Base-by-base conservation (phyloP, 371 early-diverging fungal species). In the Mortierella sp. region DNA sequence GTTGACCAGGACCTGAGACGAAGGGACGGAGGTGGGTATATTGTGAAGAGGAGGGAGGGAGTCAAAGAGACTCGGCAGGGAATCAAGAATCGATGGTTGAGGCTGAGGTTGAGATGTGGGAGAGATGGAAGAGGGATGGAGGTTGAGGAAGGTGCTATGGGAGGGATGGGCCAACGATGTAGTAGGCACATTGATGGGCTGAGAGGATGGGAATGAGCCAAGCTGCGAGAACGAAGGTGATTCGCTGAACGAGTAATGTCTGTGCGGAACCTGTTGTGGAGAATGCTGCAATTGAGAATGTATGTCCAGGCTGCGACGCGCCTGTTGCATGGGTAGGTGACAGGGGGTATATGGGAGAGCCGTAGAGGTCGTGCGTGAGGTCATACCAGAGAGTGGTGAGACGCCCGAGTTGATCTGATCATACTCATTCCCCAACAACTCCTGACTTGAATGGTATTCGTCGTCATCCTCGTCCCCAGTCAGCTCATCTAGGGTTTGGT, bases 1-100 rank as follows among this genome's bases (percentile, higher is more conserved):
- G 18, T 57, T 48, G 55, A 38, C 61, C 50, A 61, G 16, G 26
- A 61, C 38, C 21, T 72, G 66, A 26, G 72, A 42, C 13, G 52
- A 47, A 8, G 62, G 18, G 24, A 38, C 58, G 8, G 58, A 24
- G 2, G 60, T 46, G 21, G 56, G 56, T 16, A 21, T 41, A 41
- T 13, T 70, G 6, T 54, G 48, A 18, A 64, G 54, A 28, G 62
- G 30, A 8, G 71, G 64, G 18, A 70, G 43, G 1, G 64, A 60
- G 23, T 64, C 61, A 38, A 71, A 71, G 9, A 71, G 57, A 46
- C 51, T 71, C 16, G 71, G 61, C 41, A 64, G 54, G 6, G 71
- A 54, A 41, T 64, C 64, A 16, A 71, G 60, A 57, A 71, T 64
- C 5, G 71, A 71, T 0, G 64, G 24, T 13, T 61, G 62, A 24